phyloP scores from a whole-genome alignment of 2,329 filamentous ascomycete genomes.

The Fusarium temperatum region DNA sequence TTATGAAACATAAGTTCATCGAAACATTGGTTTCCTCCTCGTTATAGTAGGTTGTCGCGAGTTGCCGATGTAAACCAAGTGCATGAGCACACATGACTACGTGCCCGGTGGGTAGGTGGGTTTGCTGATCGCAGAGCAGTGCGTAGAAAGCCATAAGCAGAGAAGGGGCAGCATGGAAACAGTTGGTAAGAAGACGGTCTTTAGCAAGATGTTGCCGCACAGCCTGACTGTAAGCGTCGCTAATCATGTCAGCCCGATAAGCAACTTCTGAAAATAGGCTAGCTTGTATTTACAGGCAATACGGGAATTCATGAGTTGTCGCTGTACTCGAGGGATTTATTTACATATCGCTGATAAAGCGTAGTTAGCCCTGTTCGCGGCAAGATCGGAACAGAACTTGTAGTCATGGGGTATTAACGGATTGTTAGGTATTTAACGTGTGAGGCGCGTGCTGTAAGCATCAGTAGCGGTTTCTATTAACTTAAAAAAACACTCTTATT shows the following conservation, averaged over 20 bases:
- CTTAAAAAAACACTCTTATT: too few species aligned
- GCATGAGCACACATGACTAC: background rate
- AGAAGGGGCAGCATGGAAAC: background rate
- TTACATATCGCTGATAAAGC: too few species aligned
- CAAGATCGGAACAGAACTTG: background rate
- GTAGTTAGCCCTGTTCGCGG: background rate
- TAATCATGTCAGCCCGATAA: background rate
- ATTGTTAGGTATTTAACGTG: background rate
- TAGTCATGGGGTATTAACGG: background rate
- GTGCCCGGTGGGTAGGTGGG: fast-evolving
- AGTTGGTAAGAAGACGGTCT: background rate
- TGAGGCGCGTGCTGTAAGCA: too few species aligned
- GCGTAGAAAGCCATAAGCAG: background rate
- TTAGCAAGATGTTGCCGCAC: background rate
- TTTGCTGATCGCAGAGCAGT: fast-evolving
- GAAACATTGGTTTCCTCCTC: too few species aligned
- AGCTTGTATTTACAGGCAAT: background rate
- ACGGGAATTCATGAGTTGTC: too few species aligned
- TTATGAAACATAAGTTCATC: too few species aligned
- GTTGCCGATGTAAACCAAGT: too few species aligned
- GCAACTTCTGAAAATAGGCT: background rate
- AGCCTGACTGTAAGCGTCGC: background rate
- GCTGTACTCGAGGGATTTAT: background rate
- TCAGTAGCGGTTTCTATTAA: too few species aligned
- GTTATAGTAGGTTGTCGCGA: too few species aligned